Base-by-base conservation (phyloP, 2,329 filamentous ascomycete species). In the Penicillium palitans region DNA sequence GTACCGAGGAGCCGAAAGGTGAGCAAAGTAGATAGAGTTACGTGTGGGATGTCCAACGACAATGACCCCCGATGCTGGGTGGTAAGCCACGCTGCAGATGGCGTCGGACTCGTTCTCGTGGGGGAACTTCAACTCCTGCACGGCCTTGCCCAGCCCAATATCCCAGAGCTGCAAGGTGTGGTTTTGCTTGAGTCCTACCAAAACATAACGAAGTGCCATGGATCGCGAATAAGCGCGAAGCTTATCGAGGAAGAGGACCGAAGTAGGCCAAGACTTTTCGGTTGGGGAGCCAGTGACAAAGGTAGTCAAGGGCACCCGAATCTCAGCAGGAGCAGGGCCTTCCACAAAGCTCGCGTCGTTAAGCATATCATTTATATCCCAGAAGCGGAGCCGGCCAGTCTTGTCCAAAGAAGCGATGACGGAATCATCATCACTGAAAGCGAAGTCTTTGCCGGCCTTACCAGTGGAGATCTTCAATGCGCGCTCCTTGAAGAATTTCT, bases 81-180 rank as follows among this genome's bases (percentile, higher is more conserved):
- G 93, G 74, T 98, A 99, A 72, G 90, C 88, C 72, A 99, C 90
- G 73, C 93, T 98, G 82, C 95, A 99, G 61, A 98, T 93, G n/a
- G 92, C 92, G 76, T 97, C 93, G 3, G 91, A 96, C 74, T 98
- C 93, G 72, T 95, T 96, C 78, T 90, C 90, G 72, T 99, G 93
- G 1, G 95, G 95, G 57, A 99, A 87, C 74, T 96, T 95, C 74
- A 99, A 88, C 79, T 99, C 95, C 74, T 99, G 93, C 39, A 99
- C 95, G 31, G 93, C 91, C 78, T 97, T 97, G 66, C 90, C 90
- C 35, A 99, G 87, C 42, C 90, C 92, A 71, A 99, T 87, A 80
- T 99, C 95, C 96, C 95, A 99, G 45, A 99, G 86, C 81, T 99
- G 96, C 61, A 99, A 86, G 56, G 93, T 96, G 79, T 99, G 95